Percentiles rank a stretch among this genome's conserved stretches.
Evolutionary conservation across 2,329 filamentous ascomycete species (phyloP).

Genomic region (Penicillium decumbens): DNA sequence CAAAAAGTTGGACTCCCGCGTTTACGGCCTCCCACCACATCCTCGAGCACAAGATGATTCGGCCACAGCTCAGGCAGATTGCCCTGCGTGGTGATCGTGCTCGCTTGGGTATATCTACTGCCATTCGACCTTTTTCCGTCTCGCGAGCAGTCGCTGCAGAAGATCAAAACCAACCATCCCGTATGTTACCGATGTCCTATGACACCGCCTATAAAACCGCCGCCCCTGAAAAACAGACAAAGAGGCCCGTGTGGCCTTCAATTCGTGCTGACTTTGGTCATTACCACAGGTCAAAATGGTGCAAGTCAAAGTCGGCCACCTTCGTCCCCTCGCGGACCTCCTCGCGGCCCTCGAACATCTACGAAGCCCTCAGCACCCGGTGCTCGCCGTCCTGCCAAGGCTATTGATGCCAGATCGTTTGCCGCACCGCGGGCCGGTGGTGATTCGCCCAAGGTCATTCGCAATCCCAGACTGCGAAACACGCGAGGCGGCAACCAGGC

Average conservation of each 20-base stretch:
- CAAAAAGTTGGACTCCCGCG: slow-evolving; percentile 2
- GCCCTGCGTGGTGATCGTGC: slow-evolving; percentile 10
- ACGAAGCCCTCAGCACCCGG: slow-evolving; percentile 13
- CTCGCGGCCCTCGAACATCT: slow-evolving; percentile 17
- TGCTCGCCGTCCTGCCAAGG: slow-evolving; percentile 24
- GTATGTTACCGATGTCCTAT: slow-evolving; percentile 22
- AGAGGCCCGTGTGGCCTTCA: neutral
- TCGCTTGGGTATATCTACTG: slow-evolving; percentile 10
- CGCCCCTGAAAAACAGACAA: neutral
- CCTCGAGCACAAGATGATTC: slow-evolving; percentile 26
- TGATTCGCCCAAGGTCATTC: slow-evolving; percentile 31
- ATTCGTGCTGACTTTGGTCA: neutral
- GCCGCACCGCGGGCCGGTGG: slow-evolving; percentile 28
- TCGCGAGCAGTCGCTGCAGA: slow-evolving; percentile 16
- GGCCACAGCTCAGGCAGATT: slow-evolving; percentile 23
- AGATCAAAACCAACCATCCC: slow-evolving; percentile 13
- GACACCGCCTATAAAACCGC: neutral
- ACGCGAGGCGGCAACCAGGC: slow-evolving; percentile 17
- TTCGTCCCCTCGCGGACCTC: slow-evolving; percentile 15
- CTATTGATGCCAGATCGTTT: slow-evolving; percentile 37
- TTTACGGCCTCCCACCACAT: slow-evolving; percentile 1
- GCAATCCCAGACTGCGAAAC: slow-evolving; percentile 24
- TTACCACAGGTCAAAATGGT: slow-evolving; percentile 5
- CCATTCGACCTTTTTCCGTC: slow-evolving; percentile 28
- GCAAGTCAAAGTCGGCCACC: slow-evolving; percentile 7